Conservation (phyloP, 2,329 filamentous ascomycete species). For the Xylariaceae sp. region DNA sequence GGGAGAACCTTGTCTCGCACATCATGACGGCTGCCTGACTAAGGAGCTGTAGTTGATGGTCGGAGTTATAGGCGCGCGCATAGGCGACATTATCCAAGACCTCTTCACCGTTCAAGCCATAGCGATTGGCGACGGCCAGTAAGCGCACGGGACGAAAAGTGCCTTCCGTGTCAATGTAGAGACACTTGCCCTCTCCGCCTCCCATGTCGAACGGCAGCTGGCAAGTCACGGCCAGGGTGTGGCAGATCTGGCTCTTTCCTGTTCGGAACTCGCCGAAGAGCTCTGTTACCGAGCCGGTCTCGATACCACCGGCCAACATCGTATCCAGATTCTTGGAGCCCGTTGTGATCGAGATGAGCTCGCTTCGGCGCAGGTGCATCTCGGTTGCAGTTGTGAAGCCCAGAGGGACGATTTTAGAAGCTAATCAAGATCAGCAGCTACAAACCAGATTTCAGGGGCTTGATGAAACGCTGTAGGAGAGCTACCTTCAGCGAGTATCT, state of each 20-base stretch:
- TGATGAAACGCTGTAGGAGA: not conserved
- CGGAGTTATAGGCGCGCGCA: conserved; percentile 95
- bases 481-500: conserved; percentile 82
- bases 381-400: conserved; percentile 98
- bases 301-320: conserved; percentile 85
- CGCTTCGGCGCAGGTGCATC: conserved; percentile 95
- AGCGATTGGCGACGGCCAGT: conserved; percentile 87
- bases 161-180: conserved; percentile 98
- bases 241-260: conserved; percentile 97
- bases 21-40: conserved; percentile 98
- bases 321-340: conserved; percentile 97
- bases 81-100: conserved; percentile 98
- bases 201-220: conserved; percentile 99
- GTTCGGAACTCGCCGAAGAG: conserved; percentile 97
- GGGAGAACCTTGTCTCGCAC: conserved; percentile 96
- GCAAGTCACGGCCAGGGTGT: conserved; percentile 96
- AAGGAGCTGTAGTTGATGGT: conserved; percentile 91
- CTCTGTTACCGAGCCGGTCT: conserved; percentile 96
- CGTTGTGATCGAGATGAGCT: conserved; percentile 96
- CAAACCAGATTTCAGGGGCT: not conserved
- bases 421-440: conserved; percentile 42
- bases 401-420: conserved; percentile 95
- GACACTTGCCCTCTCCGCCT: conserved; percentile 93
- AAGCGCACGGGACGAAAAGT: conserved; percentile 91
- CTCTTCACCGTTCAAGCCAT: conserved; percentile 91